Evolutionary conservation across 805 yeast species (phyloP), one percentile per base, ranked within the genome.

Genomic region (Saturnispora ahearnii): DNA sequence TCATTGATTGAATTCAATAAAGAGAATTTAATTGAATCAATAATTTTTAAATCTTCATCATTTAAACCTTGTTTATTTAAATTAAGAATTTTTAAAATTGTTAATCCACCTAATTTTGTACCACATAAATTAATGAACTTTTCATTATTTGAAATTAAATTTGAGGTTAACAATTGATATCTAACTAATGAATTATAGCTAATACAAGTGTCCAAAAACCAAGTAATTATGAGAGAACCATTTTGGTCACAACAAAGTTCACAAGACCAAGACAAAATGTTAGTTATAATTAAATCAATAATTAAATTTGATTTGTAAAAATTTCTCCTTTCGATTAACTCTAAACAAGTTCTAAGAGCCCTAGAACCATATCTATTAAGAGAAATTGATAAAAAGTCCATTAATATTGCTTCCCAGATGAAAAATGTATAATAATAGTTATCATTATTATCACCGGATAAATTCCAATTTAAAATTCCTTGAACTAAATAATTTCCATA

Each of bases 401-500:
- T 78, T 53, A 88, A 68, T 55, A 90, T 80, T 12, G 87, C 77
- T 65, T 90, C 96, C 64, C 87, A 84, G 40, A 93, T 85, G 61
- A 91, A 91, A 61, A 87, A 88, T 62, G 86, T 87, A 76, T 82
- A 89, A 32, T 51, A 49, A 22, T 15, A n/a, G 22, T 44, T 30
- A 0, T 36, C 24, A 36, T 5, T 36, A 9, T 36, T 22, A 7
- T 36, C 40, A 15, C 10, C 9, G 22, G 7, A 9, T 11, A 36
- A 36, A 10, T 36, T 22, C 69, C 90, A 91, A 62, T 87, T 87
- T 57, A 90, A 74, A 59, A 96, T 93, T 50, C 97, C 87, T 68
- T 93, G 99, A 49, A 93, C 78, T 15, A 90, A 97, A 64, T 93
- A 93, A 65, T 93, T 93, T 53, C 98, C 99, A 71, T 86, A 93